Base-by-base conservation (phyloP, 2,329 filamentous ascomycete species). In the Sclerotinia sclerotiorum region DNA sequence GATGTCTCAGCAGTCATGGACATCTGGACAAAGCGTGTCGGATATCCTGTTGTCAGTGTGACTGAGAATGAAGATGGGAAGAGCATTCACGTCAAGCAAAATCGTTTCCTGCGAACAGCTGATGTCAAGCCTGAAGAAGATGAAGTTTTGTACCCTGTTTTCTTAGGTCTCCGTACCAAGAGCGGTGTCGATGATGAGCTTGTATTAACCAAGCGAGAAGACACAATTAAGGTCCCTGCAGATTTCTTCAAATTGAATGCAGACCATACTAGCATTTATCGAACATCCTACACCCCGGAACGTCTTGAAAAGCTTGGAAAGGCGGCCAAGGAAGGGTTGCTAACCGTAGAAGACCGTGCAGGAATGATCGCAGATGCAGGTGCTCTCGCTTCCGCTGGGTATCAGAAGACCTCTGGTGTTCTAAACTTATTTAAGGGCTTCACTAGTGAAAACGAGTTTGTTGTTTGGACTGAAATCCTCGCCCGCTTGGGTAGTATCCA, bases 221-320 rank as follows among this genome's bases (percentile, higher is more conserved):
- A 84, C 60, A 87, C 89, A 70, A 92, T 96, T 81, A 89, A 92
- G 80, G 79, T 97, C 35, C 86, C 90, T 27, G 87, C 90, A 65
- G 92, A 97, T 76, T 97, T 98, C 81, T 98, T 91, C 88, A 98
- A 98, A 84, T 83, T 98, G 70, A 98, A 98, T 77, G 93, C 94
- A 21, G 93, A 97, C 77, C 94, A 97, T 79, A 94, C 93, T 29
- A 92, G 92, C 72, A 89, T 97, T 72, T 98, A 96, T 83, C 89
- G 94, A 70, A 97, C 94, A 0, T 92, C 90, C 0, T 98, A 98
- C 81, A 85, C 88, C 2, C 90, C 93, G 2, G 90, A 92, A 75
- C 90, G 94, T 48, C 86, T 98, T 56, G 85, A 88, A 73, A 97
- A 97, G 83, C 89, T 98, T 49, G 94, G 94, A 35, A 82, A 93